Conservation (phyloP, 306 rosid genomes). For the Cucumis cinereus region DNA sequence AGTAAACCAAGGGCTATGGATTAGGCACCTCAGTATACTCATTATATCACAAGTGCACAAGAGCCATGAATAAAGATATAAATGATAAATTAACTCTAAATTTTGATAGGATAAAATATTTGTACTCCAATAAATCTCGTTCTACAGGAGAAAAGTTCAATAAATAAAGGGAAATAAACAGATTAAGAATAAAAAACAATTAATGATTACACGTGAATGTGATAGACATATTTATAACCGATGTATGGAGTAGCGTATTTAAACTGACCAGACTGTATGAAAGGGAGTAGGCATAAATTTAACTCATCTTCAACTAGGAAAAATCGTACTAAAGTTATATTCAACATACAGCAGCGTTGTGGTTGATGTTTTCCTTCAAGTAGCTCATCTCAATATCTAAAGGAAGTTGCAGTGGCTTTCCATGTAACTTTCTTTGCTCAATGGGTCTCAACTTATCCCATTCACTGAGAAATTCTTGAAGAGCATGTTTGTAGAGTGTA, state of each 20-base stretch:
- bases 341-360: slow-evolving; percentile 44
- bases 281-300: background rate
- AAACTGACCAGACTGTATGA: background rate
- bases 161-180: background rate
- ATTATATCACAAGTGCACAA: background rate
- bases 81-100: background rate
- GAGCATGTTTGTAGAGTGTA: slow-evolving; percentile 32
- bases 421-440: slow-evolving; percentile 60
- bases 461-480: slow-evolving; percentile 48
- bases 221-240: background rate
- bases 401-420: slow-evolving; percentile 89
- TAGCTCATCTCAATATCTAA: slow-evolving; percentile 63
- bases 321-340: slow-evolving; percentile 11
- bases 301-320: slow-evolving; percentile 8
- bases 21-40: background rate
- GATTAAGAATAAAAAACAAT: background rate
- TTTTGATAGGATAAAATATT: background rate
- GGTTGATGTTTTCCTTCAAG: slow-evolving; percentile 64
- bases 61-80: background rate
- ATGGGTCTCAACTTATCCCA: slow-evolving; percentile 78
- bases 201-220: too few relatives aligned
- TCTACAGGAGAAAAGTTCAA: background rate
- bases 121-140: background rate
- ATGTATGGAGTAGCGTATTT: background rate
- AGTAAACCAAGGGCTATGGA: background rate